Evolutionary conservation across 495 filamentous ascomycete genomes (phyloP), one percentile per base, ranked within the genome.

Genomic region (Tetracladium marchalianum): DNA sequence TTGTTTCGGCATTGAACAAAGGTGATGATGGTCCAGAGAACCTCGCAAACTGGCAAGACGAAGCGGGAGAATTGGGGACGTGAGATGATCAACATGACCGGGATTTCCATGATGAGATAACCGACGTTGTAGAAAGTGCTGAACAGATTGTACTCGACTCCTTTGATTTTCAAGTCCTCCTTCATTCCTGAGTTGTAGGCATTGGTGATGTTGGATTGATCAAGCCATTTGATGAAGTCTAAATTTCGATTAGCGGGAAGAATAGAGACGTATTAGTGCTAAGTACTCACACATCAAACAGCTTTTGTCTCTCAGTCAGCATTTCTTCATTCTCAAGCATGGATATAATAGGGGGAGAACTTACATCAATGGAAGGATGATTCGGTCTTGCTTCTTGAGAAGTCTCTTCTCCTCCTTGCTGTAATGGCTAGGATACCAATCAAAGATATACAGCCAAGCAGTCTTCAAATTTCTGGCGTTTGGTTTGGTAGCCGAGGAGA

Each of bases 111-210:
- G 11, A 77, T 51, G 24, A 78, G 69, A 46, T 76, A 77, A 10
- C 69, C 68, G 16, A 61, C 62, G 52, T 46, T 16, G 32, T 62
- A 54, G 38, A 24, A 54, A 12, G 76, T 78, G 49, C 76, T 77
- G 59, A 78, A 73, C 40, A 66, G 52, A 49, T 75, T 80, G 19
- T 76, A 62, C 53, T 81, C 70, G 52, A 73, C 66, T 7, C 75
- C 78, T 0, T 60, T 52, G 46, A 81, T 75, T 46, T 59, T 52
- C 6, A 81, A 66, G 48, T 81, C 76, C 43, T 79, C 73, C 40
- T 75, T 76, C 77, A 82, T 80, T 3, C 78, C 78, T 0, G 71
- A 73, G 31, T 81, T 73, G 57, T 81, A 81, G 49, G 78, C 77
- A 66, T 80, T 78, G 52, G 62, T 64, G 11, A 82, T 50, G 52